These are phyloP conservation scores for Eremochloa ophiuroides DNA, from an alignment of 176 grass and related monocot species.

Conservation along the genomic window DNA sequence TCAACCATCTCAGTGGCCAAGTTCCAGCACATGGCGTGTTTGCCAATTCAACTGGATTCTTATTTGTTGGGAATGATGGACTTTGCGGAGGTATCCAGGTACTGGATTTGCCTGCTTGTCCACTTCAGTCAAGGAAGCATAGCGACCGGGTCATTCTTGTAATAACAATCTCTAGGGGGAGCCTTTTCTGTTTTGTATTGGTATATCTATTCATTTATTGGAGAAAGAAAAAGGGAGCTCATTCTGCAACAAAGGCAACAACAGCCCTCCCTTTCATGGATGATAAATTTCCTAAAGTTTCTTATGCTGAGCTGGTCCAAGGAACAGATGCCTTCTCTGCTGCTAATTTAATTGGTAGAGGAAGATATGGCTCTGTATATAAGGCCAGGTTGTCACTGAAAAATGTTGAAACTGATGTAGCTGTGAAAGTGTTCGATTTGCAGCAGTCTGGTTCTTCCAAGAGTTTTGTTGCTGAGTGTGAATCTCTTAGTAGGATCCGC, in stretches of 20 bases:
- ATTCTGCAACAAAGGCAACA: not conserved
- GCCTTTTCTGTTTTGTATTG: not conserved
- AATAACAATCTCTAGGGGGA: not conserved
- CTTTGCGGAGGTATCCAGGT: constrained; percentile 29
- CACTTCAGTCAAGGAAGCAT: not conserved
- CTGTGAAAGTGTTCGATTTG: constrained; percentile 45
- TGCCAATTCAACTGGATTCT: constrained; percentile 21
- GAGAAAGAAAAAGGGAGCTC: not conserved
- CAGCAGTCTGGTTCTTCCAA: constrained; percentile 22
- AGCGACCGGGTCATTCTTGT: not conserved
- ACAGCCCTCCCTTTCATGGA: not conserved
- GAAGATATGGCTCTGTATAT: constrained; percentile 47
- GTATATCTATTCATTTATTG: not conserved
- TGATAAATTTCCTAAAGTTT: not conserved
- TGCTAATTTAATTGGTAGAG: constrained; percentile 33
- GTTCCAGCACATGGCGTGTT: constrained; percentile 40
- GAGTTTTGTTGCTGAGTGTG: constrained; percentile 40
- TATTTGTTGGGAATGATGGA: constrained; percentile 24
- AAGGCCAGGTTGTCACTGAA: constrained; percentile 1
- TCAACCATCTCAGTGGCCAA: constrained; percentile 44
- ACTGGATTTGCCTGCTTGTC: constrained; percentile 27
- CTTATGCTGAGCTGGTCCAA: constrained; percentile 36
- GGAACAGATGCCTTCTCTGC: constrained; percentile 39
- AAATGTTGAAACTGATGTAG: not conserved
- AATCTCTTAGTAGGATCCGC: constrained; percentile 38